Evolutionary conservation across 108 stramenopile genomes (phyloP), one percentile per base, ranked within the genome.

Genomic region (Pseudonitzschia delicatissima): DNA sequence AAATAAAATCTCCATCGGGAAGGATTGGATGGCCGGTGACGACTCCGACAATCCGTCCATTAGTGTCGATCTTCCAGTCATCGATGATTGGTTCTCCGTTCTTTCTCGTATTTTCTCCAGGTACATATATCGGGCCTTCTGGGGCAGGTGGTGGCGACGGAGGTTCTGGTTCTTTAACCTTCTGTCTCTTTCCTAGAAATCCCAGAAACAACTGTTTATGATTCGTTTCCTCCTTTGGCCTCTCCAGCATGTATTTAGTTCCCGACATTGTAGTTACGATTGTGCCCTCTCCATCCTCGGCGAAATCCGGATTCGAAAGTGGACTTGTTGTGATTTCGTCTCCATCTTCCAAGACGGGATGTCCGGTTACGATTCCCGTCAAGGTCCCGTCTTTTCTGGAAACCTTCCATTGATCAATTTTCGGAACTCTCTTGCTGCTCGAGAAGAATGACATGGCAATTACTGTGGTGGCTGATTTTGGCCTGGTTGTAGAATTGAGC

Each of bases 301-400:
- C 45, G 5, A 51, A 32, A 31, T 44, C 57, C 15, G 72, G 72
- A 36, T 63, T 64, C 1, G 72, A 65, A 2, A 73, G 64, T 26
- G 72, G 72, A n/a, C 63, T 65, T 23, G 72, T 73, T 20, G 72
- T 73, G 57, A 73, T 66, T 26, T 64, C 35, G 47, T 73, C 72
- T 32, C 64, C 64, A 51, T 73, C 72, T 20, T 48, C 31, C 64
- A 73, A 59, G 12, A 39, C 28, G 29, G 72, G 72, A 66, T 73
- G 72, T 32, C 58, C 72, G 25, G 20, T 57, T 8, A 73, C 72
- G 27, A 63, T 66, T 26, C 72, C 72, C 13, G 62, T 62, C 28
- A 73, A 28, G 28, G 55, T 73, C 34, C 72, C 72, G 36, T 73
- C 62, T 42, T 66, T 64, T 23, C 6, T 1, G 15, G 64, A 62